Evolutionary conservation across 768 basidiomycete species (phyloP), one percentile per base, ranked within the genome.

Genomic region (Rhizopogon vesiculosus): DNA sequence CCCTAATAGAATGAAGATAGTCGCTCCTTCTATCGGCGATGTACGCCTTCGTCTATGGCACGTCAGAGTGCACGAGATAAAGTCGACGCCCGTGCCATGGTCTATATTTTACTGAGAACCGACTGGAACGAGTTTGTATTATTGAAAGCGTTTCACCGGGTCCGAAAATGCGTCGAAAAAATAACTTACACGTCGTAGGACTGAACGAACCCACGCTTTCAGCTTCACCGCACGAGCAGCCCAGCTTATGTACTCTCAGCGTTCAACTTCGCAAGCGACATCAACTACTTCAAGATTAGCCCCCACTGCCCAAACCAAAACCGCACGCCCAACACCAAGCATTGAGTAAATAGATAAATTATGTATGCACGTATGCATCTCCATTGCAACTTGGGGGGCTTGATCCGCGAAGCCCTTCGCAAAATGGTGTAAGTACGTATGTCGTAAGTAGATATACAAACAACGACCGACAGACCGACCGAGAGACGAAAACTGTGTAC

Each of bases 321-420:
- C n/a, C 6, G 31, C 31, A 33, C 1, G 15, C 1, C 15, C 15
- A 41, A 10, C 4, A 12, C 9, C 42, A 4, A 42, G 18, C 9
- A 38, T 38, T 13, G 35, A 13, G 35, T 2, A 46, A n/a, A 35
- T 49, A 49, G 48, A 50, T 50, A 52, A 38, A 10, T 38, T 38
- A 38, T 38, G 10, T 38, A 38, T 38, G 35, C 35, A 38, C 12
- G 13, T 25, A 44, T 50, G 9, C 33, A 54, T 54, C 29, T 54
- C 54, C 55, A 69, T 76, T 75, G 25, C 25, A 25, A 25, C 25
- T 25, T 25, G 60, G 60, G 77, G 76, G 76, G 70, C 76, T 76
- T 75, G 64, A 64, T 59, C 39, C 54, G 77, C 77, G 77, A 78
- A 78, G 77, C 78, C 77, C 77, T 78, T 78, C 78, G 77, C 76